phyloP scores from a whole-genome alignment of 2,329 filamentous ascomycete species.

The Whalleya microplaca region DNA sequence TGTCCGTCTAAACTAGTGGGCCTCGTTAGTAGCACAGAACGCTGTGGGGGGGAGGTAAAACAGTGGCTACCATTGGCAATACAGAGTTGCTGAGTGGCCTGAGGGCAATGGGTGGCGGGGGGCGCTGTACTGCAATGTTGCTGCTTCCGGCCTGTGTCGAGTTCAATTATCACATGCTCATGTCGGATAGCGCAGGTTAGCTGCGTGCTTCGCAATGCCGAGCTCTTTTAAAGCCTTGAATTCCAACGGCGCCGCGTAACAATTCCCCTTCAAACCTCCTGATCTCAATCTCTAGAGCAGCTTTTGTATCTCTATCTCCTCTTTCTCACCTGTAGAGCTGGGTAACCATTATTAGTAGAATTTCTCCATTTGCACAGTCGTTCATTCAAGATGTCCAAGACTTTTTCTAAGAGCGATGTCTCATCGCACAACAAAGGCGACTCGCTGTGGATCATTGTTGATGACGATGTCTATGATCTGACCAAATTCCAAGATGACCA shows the following conservation, averaged over 20 bases:
- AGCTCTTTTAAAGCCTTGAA: conserved; percentile 11
- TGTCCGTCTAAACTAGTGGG: too few species aligned
- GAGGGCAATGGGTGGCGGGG: not conserved
- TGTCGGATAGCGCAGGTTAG: conserved; percentile 14
- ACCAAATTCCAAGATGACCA: conserved; percentile 87
- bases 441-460: conserved; percentile 86
- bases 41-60: not conserved
- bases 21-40: too few species aligned
- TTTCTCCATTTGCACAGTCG: conserved; percentile 1
- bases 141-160: conserved; percentile 17
- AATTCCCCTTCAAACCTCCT: not conserved
- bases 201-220: conserved; percentile 18
- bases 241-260: conserved; percentile 6
- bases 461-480: conserved; percentile 94
- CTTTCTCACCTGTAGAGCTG: not conserved
- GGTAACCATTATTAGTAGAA: not conserved
- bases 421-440: conserved; percentile 88
- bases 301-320: conserved; percentile 1
- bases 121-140: conserved; percentile 1
- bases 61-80: conserved; percentile 19
- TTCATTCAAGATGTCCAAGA: conserved; percentile 72
- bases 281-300: not conserved
- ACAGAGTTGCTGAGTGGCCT: conserved; percentile 19
- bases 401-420: conserved; percentile 82
- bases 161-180: conserved; percentile 27